These are phyloP conservation scores for Diaporthe ampelina DNA, from an alignment of 2,329 filamentous ascomycete genomes.

Conservation along the genomic window DNA sequence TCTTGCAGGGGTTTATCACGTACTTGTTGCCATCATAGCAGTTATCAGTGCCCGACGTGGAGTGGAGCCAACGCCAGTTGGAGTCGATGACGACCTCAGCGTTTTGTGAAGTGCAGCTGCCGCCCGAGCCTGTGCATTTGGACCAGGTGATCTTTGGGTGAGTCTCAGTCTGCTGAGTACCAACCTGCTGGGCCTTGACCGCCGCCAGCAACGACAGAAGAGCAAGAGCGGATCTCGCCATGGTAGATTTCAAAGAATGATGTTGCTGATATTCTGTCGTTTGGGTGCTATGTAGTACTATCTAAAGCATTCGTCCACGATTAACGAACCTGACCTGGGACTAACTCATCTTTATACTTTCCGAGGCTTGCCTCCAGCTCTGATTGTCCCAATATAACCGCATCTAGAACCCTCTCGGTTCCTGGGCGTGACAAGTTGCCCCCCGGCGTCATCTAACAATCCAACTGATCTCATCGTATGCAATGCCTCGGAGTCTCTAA, in stretches of 20 bases:
- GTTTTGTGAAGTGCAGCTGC: constrained; percentile 57
- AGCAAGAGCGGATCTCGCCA: constrained; percentile 24
- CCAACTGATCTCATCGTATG: neutral
- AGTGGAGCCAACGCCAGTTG: constrained; percentile 66
- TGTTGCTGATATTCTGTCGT: neutral
- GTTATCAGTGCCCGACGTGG: constrained; percentile 54
- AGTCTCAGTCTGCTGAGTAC: constrained; percentile 52
- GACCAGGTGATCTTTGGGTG: constrained; percentile 61
- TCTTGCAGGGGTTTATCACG: constrained; percentile 57
- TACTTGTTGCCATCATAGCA: constrained; percentile 56
- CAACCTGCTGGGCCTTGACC: constrained; percentile 56
- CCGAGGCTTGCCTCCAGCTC: no score
- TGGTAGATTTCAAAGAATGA: constrained; percentile 1
- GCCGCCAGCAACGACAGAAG: constrained; percentile 49
- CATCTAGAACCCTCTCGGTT: neutral
- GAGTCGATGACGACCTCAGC: constrained; percentile 61
- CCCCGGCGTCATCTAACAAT: neutral
- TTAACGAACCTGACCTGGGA: neutral
- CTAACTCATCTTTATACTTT: neutral
- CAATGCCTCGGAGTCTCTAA: constrained; percentile 16
- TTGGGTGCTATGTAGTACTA: neutral
- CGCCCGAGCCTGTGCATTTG: constrained; percentile 55
- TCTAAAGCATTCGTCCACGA: neutral
- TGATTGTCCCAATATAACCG: neutral
- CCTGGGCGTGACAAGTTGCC: neutral